Base-by-base conservation (phyloP, 176 grass and related monocot species). In the Sorghum bicolor region DNA sequence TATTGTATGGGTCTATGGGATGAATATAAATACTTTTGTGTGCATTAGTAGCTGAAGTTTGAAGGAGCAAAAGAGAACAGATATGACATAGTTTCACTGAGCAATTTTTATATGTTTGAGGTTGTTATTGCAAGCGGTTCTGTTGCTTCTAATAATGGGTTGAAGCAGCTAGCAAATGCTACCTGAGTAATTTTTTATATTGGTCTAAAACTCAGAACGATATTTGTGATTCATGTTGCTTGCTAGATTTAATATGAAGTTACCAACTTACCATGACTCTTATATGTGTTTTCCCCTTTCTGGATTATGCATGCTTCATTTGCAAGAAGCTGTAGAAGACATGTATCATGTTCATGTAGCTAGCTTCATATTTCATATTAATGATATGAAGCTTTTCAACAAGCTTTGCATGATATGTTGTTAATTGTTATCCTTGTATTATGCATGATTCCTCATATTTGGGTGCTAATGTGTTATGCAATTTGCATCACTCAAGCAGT, bases 371-470 rank as follows among this genome's bases (percentile, higher is more conserved):
- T 48, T 80, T 15, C 39, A 24, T 48, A 67, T 74, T 50, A 19
- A 19, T 1, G 8, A 62, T 48, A 29, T 74, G 11, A 17, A 80
- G 39, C 38, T 75, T 80, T 79, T 69, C 39, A 71, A 71, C 14
- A 41, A 72, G 28, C 4, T 2, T 40, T 74, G 41, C 70, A 73
- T 48, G 26, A 11, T 53, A 64, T 82, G 30, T 16, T 70, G 3
- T 47, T 67, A 45, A n/a, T 16, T 70, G 3, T 47, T 67, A 45
- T 60, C 64, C 33, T 74, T 29, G 22, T 36, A 43, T 66, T 61
- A 67, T 67, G 12, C 45, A 64, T 25, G 26, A 79, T 74, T 79
- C 47, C 43, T 82, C n/a, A 76, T 80, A 8, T n/a, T 39, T 64
- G 24, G 8, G n/a, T 64, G 67, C 22, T 76, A 19, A 33, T 6